Evolutionary conservation across 2,329 filamentous ascomycete species (phyloP), one percentile per base, ranked within the genome.

Genomic region (Rutstroemia sp.): DNA sequence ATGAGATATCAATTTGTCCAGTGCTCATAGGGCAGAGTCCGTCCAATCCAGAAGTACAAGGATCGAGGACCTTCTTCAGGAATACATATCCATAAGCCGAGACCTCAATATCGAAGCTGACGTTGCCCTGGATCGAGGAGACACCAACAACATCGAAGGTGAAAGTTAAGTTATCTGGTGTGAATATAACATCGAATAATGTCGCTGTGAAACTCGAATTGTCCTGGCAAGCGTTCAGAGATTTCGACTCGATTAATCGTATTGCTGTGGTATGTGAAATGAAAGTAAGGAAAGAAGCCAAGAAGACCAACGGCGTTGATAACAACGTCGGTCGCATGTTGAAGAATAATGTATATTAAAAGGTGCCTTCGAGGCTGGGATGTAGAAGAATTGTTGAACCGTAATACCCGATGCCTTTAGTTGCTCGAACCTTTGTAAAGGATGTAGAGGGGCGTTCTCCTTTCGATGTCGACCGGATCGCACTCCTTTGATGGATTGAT

Each of bases 21-120:
- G 89, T 83, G 61, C 83, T 87, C 91, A 96, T 95, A 57, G 92
- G 92, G 73, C 92, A 97, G 67, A 96, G 80, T 70, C 90, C 89
- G 58, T 78, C 73, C 60, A 95, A 77, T 41, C 73, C 70, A 57
- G 78, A 75, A 27, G 80, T 73, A 76, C 92, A 97, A 47, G 92
- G 92, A 68, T 96, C 77, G 63, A 96, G 71, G 4, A 75, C 82
- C 63, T 82, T 73, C 60, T 78, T 80, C 64, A 92, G 73, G 62
- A 89, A 83, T 38, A 81, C 76, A 72, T 87, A 90, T 52, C 92
- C 92, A 69, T 96, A 97, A 51, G 89, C 92, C 58, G 85, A 81
- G 64, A 95, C 80, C 58, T 83, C 73, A 57, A 95, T 69, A 61
- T 91, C 84, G 64, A 94, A 92, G 39, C 80, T 80, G 62, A 96